These are phyloP conservation scores for Phytopythium litorale DNA, from an alignment of 352 stramenopile species.

Conservation along the genomic window DNA sequence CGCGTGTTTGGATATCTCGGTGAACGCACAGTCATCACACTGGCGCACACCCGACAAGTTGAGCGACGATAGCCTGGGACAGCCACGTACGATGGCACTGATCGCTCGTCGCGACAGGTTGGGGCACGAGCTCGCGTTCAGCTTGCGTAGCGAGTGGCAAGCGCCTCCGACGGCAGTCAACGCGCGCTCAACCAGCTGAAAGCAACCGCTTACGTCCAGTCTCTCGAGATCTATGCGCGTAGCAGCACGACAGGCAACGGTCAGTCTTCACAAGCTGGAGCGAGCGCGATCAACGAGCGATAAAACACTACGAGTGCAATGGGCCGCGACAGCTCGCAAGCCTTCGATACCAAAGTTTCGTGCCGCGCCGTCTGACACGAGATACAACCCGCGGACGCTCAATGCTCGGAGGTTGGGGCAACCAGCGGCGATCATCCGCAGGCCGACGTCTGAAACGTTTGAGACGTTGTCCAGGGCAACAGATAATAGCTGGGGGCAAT, in stretches of 20 bases:
- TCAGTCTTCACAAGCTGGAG: background rate
- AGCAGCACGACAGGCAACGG: background rate
- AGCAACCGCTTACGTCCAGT: slow-evolving; percentile 67
- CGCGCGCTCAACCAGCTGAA: slow-evolving; percentile 75
- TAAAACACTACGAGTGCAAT: slow-evolving; percentile 29
- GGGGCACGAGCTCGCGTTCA: slow-evolving; percentile 83
- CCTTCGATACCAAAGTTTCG: slow-evolving; percentile 91
- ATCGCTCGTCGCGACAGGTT: slow-evolving; percentile 75
- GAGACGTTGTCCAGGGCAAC: slow-evolving; percentile 64
- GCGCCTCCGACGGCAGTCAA: slow-evolving; percentile 69
- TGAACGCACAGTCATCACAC: slow-evolving; percentile 65
- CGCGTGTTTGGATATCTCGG: slow-evolving; percentile 33
- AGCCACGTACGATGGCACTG: slow-evolving; percentile 54
- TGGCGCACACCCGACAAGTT: slow-evolving; percentile 50
- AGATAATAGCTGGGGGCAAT: slow-evolving; percentile 27
- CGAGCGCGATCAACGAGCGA: background rate
- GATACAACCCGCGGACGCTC: slow-evolving; percentile 76
- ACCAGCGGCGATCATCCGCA: slow-evolving; percentile 79
- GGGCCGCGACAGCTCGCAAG: slow-evolving; percentile 77
- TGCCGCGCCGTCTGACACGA: slow-evolving; percentile 91
- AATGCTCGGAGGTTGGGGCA: slow-evolving; percentile 79
- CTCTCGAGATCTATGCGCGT: slow-evolving; percentile 34
- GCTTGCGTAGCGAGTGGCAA: slow-evolving; percentile 44
- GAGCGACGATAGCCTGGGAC: slow-evolving; percentile 33
- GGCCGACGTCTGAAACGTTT: slow-evolving; percentile 76